Percentiles rank a stretch among this genome's conserved stretches.
These are phyloP conservation scores for Knufia fluminis DNA, from an alignment of 2,329 filamentous ascomycete species.

Conservation along the genomic window DNA sequence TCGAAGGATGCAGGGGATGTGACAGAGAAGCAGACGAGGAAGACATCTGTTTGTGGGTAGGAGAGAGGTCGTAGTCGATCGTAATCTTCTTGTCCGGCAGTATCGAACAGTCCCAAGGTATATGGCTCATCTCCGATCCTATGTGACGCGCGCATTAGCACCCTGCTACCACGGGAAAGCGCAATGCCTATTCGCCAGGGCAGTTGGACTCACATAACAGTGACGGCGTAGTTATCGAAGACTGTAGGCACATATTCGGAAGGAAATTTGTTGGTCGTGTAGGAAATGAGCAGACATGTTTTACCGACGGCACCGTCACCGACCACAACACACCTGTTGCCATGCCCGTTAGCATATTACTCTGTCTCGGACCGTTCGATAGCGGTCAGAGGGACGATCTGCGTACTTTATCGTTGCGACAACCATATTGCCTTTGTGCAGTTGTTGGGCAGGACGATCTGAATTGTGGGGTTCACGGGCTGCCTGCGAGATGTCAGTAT, in stretches of 20 bases:
- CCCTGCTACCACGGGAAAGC: not conserved
- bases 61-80: conserved; percentile 92
- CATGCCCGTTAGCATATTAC: conserved; percentile 5
- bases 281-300: conserved; percentile 97
- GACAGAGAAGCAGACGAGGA: conserved; percentile 97
- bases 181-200: not conserved
- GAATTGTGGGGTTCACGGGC: not conserved
- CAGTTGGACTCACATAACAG: conserved; percentile 72
- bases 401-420: conserved; percentile 57
- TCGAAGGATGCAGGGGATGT: conserved; percentile 96
- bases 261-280: conserved; percentile 99
- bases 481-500: not conserved
- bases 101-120: conserved; percentile 95
- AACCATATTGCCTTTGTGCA: conserved; percentile 40
- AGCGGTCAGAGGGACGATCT: conserved; percentile 7
- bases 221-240: conserved; percentile 99
- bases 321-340: conserved; percentile 84
- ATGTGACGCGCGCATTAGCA: conserved; percentile 19
- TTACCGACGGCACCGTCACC: conserved; percentile 99
- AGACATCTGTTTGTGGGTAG: conserved; percentile 97
- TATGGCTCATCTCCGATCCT: conserved; percentile 99
- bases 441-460: too few species aligned
- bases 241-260: conserved; percentile 99
- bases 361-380: conserved; percentile 8
- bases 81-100: conserved; percentile 98